phyloP scores from a whole-genome alignment of 2,329 filamentous ascomycete genomes.

The Ceratocystis albifundus region DNA sequence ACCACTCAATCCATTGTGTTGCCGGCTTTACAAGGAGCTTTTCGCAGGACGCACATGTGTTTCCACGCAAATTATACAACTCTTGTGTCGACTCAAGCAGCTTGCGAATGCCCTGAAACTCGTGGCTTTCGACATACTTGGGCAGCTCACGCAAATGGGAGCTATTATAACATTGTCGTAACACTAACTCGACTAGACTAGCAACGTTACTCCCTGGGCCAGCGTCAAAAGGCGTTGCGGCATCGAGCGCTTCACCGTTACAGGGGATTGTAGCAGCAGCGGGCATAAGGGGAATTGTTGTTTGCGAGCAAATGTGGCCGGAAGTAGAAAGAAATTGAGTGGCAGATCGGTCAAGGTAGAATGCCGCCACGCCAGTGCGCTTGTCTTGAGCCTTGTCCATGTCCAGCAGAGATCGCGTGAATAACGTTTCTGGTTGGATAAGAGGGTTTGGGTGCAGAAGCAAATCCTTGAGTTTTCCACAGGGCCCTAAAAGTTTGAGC shows the following conservation, averaged over 20 bases:
- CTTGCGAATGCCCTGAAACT: constrained; percentile 30
- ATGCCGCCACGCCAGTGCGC: constrained; percentile 21
- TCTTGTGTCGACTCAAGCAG: constrained; percentile 23
- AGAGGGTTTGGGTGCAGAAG: constrained; percentile 53
- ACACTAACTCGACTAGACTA: constrained; percentile 41
- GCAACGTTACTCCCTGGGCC: constrained; percentile 31
- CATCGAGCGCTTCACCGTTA: constrained; percentile 18
- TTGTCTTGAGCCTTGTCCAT: constrained; percentile 17
- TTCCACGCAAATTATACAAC: constrained; percentile 34
- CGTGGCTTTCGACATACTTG: constrained; percentile 34
- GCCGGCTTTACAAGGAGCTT: constrained; percentile 40
- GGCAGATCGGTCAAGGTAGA: constrained; percentile 21
- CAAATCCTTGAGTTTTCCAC: constrained; percentile 40
- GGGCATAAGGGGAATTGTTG: constrained; percentile 8
- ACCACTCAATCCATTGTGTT: constrained; percentile 54
- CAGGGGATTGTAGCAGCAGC: constrained; percentile 13
- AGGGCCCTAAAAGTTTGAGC: constrained; percentile 41
- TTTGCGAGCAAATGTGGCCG: constrained; percentile 12
- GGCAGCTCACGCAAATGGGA: constrained; percentile 35
- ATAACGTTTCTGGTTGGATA: constrained; percentile 32
- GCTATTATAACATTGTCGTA: constrained; percentile 37
- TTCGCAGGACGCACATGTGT: constrained; percentile 42
- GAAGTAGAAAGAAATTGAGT: constrained; percentile 20
- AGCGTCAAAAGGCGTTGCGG: constrained; percentile 19
- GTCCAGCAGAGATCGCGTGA: constrained; percentile 20